Percentiles rank a stretch among this genome's conserved stretches.
These are phyloP conservation scores for Neonectria neomacrospora DNA, from an alignment of 2,329 filamentous ascomycete species.

Conservation along the genomic window DNA sequence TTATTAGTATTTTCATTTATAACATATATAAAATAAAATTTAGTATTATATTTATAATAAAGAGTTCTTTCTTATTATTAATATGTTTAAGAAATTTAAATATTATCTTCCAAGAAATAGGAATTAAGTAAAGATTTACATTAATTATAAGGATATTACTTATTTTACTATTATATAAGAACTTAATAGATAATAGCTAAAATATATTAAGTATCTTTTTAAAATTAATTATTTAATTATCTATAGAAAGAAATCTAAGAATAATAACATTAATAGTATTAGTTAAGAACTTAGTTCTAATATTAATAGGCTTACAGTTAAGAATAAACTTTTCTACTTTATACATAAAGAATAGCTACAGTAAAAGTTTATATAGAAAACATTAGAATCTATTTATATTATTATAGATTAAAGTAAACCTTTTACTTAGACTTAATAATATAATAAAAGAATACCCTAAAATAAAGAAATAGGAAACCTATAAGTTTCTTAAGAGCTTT, in stretches of 20 bases:
- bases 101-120: conserved; percentile 33
- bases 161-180: conserved; percentile 31
- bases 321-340: not conserved
- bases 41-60: conserved; percentile 43
- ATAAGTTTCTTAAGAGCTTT: conserved; percentile 1
- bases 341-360: not conserved
- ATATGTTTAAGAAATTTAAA: conserved; percentile 40
- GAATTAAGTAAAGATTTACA: conserved; percentile 35
- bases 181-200: conserved; percentile 24
- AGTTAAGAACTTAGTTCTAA: conserved; percentile 16
- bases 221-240: conserved; percentile 33
- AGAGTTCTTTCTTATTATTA: conserved; percentile 40
- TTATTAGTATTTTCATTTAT: conserved; percentile 32
- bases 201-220: conserved; percentile 33
- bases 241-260: conserved; percentile 30
- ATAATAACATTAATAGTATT: conserved; percentile 19
- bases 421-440: too few relatives aligned
- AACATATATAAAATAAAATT: conserved; percentile 36
- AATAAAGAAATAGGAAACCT: not conserved
- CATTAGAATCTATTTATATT: too few relatives aligned
- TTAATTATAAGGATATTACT: conserved; percentile 39
- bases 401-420: too few relatives aligned
- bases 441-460: too few relatives aligned
- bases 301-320: not conserved
- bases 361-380: too few relatives aligned